phyloP scores from a whole-genome alignment of 208 protist genomes.

The Blastocrithidia nonstop region DNA sequence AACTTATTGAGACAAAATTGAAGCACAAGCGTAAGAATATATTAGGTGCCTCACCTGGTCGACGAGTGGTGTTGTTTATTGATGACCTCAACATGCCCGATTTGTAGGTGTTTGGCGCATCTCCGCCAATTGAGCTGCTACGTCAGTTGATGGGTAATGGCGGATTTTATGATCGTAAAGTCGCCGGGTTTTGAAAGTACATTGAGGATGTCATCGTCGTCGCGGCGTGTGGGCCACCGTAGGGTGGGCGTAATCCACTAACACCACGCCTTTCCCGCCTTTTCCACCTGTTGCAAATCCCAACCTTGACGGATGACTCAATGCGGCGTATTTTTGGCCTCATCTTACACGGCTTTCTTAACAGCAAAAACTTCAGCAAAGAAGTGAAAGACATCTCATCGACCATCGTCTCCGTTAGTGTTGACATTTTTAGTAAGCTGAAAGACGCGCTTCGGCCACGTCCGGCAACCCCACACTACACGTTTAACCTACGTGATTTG shows the following conservation, averaged over 20 bases:
- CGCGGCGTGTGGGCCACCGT: constrained; percentile 91
- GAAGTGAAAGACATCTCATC: constrained; percentile 59
- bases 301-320: constrained; percentile 86
- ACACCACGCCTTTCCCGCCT: constrained; percentile 88
- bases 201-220: constrained; percentile 92
- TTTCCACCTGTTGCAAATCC: constrained; percentile 91
- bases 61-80: constrained; percentile 92
- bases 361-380: constrained; percentile 63
- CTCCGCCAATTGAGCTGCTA: constrained; percentile 95
- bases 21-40: constrained; percentile 93
- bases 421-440: constrained; percentile 89
- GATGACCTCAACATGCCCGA: constrained; percentile 98
- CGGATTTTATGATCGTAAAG: constrained; percentile 94
- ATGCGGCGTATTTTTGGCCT: constrained; percentile 90
- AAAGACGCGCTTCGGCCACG: constrained; percentile 86
- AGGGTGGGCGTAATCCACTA: constrained; percentile 90
- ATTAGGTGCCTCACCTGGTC: constrained; percentile 87
- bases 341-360: constrained; percentile 88
- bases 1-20: constrained; percentile 94
- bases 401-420: constrained; percentile 64
- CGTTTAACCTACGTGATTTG: constrained; percentile 97
- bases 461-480: constrained; percentile 96
- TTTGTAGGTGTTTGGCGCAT: constrained; percentile 92
- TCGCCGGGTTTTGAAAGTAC: constrained; percentile 88
- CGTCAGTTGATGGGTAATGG: constrained; percentile 92